phyloP scores from a whole-genome alignment of 257 asterid species.

The Nicotiana attenuata region DNA sequence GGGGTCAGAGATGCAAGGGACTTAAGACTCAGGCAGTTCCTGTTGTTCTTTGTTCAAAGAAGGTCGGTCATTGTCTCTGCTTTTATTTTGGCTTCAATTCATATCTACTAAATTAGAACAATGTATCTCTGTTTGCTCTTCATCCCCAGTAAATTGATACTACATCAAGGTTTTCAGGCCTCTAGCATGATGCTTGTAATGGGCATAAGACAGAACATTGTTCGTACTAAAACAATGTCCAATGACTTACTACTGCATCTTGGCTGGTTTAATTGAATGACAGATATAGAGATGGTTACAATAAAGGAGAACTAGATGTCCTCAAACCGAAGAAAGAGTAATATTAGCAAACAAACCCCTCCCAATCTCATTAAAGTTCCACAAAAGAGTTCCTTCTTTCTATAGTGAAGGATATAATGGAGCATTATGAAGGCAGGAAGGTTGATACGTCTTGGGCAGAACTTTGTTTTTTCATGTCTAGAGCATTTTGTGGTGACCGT shows the following conservation, averaged over 20 bases:
- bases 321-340: neutral
- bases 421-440: neutral
- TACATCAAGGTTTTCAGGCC: neutral
- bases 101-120: too few species aligned
- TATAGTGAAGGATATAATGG: neutral
- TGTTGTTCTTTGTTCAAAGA: slow-evolving; percentile 57
- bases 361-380: neutral
- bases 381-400: neutral
- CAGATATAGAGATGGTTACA: neutral
- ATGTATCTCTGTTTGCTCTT: too few species aligned
- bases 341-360: neutral
- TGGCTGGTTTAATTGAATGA: neutral
- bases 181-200: neutral
- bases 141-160: too few species aligned
- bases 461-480: neutral
- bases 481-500: neutral
- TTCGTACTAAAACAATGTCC: neutral
- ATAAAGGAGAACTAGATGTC: neutral
- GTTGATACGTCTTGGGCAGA: neutral
- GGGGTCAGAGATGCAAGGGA: slow-evolving; percentile 45
- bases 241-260: neutral
- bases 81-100: slow-evolving; percentile 10
- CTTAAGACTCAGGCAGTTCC: slow-evolving; percentile 44
- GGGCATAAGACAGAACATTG: neutral
- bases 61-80: slow-evolving; percentile 37